phyloP scores from a whole-genome alignment of 257 asterid genomes.

The Gardenia jasminoides region DNA sequence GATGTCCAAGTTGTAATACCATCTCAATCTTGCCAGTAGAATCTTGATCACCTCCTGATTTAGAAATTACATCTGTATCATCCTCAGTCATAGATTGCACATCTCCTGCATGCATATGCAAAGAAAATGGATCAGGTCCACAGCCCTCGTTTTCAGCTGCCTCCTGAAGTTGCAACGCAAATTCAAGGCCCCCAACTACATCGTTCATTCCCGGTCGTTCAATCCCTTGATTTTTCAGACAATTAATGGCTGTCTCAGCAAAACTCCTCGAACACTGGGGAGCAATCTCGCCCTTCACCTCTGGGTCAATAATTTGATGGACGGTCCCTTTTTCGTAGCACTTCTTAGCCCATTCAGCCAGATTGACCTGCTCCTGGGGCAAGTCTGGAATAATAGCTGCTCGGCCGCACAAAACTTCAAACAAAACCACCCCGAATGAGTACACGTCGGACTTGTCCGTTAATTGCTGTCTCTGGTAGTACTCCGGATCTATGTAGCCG shows the following conservation, averaged over 20 bases:
- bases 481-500: conserved; percentile 72
- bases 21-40: background rate
- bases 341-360: conserved; percentile 53
- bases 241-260: conserved; percentile 39
- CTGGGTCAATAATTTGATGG: conserved; percentile 44
- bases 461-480: conserved; percentile 47
- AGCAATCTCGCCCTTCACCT: conserved; percentile 45
- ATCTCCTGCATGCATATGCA: background rate
- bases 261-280: conserved; percentile 44
- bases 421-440: conserved; percentile 65
- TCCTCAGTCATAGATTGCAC: conserved; percentile 24
- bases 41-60: conserved; percentile 12
- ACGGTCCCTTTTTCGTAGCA: conserved; percentile 38
- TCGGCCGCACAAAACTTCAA: conserved; percentile 55
- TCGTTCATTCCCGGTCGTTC: conserved; percentile 63
- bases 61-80: conserved; percentile 24
- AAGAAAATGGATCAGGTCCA: background rate
- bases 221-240: conserved; percentile 43
- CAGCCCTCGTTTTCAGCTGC: conserved; percentile 32
- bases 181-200: conserved; percentile 63
- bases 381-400: conserved; percentile 31
- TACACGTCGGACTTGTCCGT: conserved; percentile 71
- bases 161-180: conserved; percentile 55
- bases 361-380: conserved; percentile 42
- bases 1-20: conserved; percentile 7